Percentiles rank a stretch among this genome's conserved stretches.
Conservation (phyloP, 2,329 filamentous ascomycete genomes). For the Penicillium sp. region DNA sequence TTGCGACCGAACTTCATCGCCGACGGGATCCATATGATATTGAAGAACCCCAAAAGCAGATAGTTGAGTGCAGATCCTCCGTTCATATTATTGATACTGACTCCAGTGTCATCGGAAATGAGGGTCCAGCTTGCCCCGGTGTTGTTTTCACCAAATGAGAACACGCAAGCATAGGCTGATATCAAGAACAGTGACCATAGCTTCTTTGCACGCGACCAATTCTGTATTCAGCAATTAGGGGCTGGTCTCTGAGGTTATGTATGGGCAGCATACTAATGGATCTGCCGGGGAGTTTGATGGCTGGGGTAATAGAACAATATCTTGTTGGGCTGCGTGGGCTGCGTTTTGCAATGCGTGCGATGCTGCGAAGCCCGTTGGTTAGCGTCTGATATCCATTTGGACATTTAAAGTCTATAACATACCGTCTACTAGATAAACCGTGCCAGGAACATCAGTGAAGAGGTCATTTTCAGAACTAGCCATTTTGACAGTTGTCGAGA, state of each 20-base stretch:
- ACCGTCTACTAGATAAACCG: slow-evolving; percentile 35
- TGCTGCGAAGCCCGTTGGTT: slow-evolving; percentile 1
- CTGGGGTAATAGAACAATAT: slow-evolving; percentile 37
- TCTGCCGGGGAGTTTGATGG: slow-evolving; percentile 33
- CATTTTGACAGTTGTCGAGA: slow-evolving; percentile 8
- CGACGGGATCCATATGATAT: slow-evolving; percentile 40
- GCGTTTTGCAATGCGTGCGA: slow-evolving; percentile 21
- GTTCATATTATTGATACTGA: slow-evolving; percentile 43
- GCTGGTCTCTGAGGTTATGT: background rate
- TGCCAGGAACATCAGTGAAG: slow-evolving; percentile 34
- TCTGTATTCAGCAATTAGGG: slow-evolving; percentile 12
- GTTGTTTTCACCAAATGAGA: slow-evolving; percentile 45
- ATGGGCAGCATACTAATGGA: slow-evolving; percentile 23
- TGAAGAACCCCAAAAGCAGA: slow-evolving; percentile 43
- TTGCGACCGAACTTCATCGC: slow-evolving; percentile 37
- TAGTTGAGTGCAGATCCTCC: slow-evolving; percentile 45
- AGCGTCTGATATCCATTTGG: background rate
- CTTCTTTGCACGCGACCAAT: slow-evolving; percentile 41
- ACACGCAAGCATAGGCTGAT: slow-evolving; percentile 42
- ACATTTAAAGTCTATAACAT: background rate
- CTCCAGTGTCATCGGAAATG: slow-evolving; percentile 40
- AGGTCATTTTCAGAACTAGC: slow-evolving; percentile 18
- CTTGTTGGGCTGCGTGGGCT: slow-evolving; percentile 23
- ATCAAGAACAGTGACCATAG: slow-evolving; percentile 43
- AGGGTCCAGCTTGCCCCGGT: slow-evolving; percentile 46